Conservation (phyloP, 495 filamentous ascomycete species). For the Hypomontagnella monticulosa region DNA sequence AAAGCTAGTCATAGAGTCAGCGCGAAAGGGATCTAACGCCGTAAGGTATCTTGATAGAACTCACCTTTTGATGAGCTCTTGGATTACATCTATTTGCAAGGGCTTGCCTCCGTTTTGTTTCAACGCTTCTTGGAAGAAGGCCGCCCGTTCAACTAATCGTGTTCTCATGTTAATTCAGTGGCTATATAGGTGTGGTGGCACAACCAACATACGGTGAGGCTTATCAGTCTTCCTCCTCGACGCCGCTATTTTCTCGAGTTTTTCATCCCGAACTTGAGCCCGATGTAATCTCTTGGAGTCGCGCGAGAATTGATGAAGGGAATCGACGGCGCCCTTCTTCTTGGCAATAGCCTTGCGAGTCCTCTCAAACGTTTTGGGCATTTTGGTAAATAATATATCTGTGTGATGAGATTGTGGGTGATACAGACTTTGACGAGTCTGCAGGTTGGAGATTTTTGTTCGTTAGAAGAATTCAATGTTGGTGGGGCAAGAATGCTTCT, state of each 20-base stretch:
- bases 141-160: conserved; percentile 70
- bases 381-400: conserved; percentile 49
- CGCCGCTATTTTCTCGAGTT: conserved; percentile 70
- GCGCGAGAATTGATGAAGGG: conserved; percentile 84
- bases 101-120: conserved; percentile 61
- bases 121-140: conserved; percentile 74
- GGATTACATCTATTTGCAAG: conserved; percentile 67
- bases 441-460: conserved; percentile 17
- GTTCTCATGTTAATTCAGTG: conserved; percentile 9
- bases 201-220: conserved; percentile 65
- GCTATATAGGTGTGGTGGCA: conserved; percentile 2
- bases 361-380: conserved; percentile 80
- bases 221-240: conserved; percentile 72
- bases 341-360: conserved; percentile 86
- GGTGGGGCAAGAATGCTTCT: conserved; percentile 43
- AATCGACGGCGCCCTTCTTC: conserved; percentile 72
- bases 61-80: conserved; percentile 70
- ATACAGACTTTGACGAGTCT: neutral
- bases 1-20: conserved; percentile 59
- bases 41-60: conserved; percentile 14
- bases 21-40: neutral
- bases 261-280: conserved; percentile 78
- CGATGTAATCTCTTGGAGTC: conserved; percentile 78
- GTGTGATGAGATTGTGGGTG: conserved; percentile 19
- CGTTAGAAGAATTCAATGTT: conserved; percentile 20